phyloP scores from a whole-genome alignment of 2,329 filamentous ascomycete species.

The Colletotrichum sp. region DNA sequence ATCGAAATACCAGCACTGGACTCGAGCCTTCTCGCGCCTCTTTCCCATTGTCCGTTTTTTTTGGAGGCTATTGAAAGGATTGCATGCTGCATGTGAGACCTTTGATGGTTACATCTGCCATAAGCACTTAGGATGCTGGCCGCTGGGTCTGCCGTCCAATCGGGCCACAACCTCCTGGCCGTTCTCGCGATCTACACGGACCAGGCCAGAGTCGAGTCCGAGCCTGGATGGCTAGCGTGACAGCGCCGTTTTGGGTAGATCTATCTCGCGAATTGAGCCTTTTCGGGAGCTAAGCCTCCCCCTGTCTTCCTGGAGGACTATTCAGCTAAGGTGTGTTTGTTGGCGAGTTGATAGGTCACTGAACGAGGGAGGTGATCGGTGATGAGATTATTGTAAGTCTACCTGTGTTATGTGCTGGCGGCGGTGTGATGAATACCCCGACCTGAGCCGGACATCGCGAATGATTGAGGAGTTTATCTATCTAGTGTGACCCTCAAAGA shows the following conservation, averaged over 20 bases:
- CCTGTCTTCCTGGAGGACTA: not conserved
- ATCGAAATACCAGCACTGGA: not conserved
- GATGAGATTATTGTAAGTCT: not conserved
- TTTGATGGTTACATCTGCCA: constrained; percentile 14
- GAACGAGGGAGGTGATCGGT: not conserved
- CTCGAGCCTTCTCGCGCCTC: not conserved
- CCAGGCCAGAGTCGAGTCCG: not conserved
- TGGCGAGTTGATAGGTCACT: not conserved
- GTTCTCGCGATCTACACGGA: not conserved
- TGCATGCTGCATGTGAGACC: constrained; percentile 10
- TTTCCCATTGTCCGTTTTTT: not conserved
- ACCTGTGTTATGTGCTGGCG: not conserved
- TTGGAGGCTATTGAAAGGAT: not conserved
- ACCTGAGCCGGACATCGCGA: not conserved
- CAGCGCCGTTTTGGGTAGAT: not conserved
- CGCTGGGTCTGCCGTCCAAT: not conserved
- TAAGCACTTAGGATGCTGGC: constrained; percentile 13
- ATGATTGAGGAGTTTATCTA: not conserved
- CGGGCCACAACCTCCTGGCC: not conserved
- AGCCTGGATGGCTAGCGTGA: not conserved
- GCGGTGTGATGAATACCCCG: not conserved
- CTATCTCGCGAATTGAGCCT: not conserved
- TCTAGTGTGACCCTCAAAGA: not conserved
- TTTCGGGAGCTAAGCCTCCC: not conserved
- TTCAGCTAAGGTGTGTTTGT: not conserved